Evolutionary conservation across 2,329 filamentous ascomycete genomes (phyloP), one percentile per base, ranked within the genome.

Genomic region (Bretziella fagacearum): DNA sequence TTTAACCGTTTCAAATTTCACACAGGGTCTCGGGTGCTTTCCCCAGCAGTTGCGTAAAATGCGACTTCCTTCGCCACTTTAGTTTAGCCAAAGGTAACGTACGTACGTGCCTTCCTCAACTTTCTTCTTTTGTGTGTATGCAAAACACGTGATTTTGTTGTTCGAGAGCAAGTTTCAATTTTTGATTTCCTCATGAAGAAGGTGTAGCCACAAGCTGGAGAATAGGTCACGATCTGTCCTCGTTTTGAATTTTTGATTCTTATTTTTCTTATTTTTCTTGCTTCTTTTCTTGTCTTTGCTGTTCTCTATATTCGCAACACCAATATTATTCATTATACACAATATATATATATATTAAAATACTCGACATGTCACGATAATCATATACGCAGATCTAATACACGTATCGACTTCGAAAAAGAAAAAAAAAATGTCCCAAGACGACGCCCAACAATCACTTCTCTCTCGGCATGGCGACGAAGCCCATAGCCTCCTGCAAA

Each of bases 401-500:
- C n/a, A n/a, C n/a, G n/a, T n/a, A n/a, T n/a, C n/a, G n/a, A n/a
- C n/a, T n/a, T n/a, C n/a, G n/a, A n/a, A n/a, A n/a, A n/a, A n/a
- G n/a, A n/a, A n/a, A n/a, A n/a, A n/a, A n/a, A n/a, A n/a, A n/a
- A 39, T 39, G 35, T 20, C 35, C n/a, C n/a, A 40, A 23, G 48
- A 47, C 44, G 44, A 27, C 25, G 44, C 23, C 40, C 46, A 39
- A 33, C 26, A 44, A 11, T 23, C 25, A 23, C 40, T 49, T 13
- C 25, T 40, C 20, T 25, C 30, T 17, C 39, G 22, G 13, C 8
- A 20, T 20, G 33, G 5, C 40, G 23, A 40, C 10, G 47, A 45
- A 33, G 41, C 42, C 18, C 33, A 23, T 22, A 26, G 41, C 27
- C 33, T 44, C 18, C 25, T 33, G 10, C 23, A 22, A 55, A 52